These are phyloP conservation scores for Capsicum chinense DNA, from an alignment of 257 asterid species.

Conservation along the genomic window DNA sequence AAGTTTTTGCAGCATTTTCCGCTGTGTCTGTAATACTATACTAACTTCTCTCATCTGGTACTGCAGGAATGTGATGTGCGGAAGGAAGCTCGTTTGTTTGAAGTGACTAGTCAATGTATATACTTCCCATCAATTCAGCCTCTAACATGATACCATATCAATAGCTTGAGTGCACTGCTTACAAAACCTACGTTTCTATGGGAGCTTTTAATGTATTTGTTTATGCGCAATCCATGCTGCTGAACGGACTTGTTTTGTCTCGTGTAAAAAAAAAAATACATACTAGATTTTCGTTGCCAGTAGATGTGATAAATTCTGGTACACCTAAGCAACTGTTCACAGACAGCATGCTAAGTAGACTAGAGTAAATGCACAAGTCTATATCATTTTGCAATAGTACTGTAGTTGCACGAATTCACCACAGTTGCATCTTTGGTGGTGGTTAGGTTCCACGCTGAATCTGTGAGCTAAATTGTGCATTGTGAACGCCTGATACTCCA, in stretches of 20 bases:
- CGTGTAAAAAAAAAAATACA: not conserved
- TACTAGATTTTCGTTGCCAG: not conserved
- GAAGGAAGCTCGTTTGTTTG: conserved; percentile 50
- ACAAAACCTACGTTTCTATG: not conserved
- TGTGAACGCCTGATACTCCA: no score
- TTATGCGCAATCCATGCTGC: conserved; percentile 4
- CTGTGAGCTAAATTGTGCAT: no score
- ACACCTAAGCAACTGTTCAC: not conserved
- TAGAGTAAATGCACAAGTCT: not conserved
- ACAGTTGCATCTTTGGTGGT: not conserved
- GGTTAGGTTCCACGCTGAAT: no score
- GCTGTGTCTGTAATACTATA: not conserved
- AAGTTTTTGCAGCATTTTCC: not conserved
- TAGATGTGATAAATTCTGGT: not conserved
- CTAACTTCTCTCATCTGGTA: conserved; percentile 13
- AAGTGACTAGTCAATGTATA: conserved; percentile 43
- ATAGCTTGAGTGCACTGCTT: not conserved
- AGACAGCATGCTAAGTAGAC: not conserved
- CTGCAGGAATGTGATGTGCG: conserved; percentile 70
- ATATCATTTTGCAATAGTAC: not conserved
- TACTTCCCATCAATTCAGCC: not conserved
- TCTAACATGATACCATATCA: conserved; percentile 17
- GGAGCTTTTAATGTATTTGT: conserved; percentile 18
- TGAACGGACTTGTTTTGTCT: not conserved
- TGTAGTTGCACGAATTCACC: not conserved